Evolutionary conservation across 345 rosid genomes (phyloP), one percentile per base, ranked within the genome.

Genomic region (Viola odorata): DNA sequence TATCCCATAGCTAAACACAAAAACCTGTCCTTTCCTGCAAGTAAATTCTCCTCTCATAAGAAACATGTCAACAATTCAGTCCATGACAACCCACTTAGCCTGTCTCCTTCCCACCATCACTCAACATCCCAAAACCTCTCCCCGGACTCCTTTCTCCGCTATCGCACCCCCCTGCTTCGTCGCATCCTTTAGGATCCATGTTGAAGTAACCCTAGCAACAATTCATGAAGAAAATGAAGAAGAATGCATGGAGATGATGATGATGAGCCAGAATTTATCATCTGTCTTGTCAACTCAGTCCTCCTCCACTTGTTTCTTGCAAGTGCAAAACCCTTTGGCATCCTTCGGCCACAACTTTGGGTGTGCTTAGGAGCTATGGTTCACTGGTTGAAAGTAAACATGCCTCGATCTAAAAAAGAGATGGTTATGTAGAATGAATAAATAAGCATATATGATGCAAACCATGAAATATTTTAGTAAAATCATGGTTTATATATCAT

Each of bases 61-160:
- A 23, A 36, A 8, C 58, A 65, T 71, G 75, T 65, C 56, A 14
- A 40, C 5, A 53, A 12, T 1, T 38, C 5, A 15, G 23, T n/a
- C 51, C 14, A 0, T 58, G 10, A 40, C n/a, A 16, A n/a, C 64
- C 14, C 10, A 17, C 15, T 15, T 50, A 44, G 4, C 50, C 12
- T n/a, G 6, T 3, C 12, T 45, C 66, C 60, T 45, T 3, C 50
- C 12, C 6, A 41, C 9, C 45, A 41, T 5, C 6, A 41, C 45
- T 41, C 45, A 41, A 45, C 50, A 45, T n/a, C 50, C 8, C 6
- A 32, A 38, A 14, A 10, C 53, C 58, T 44, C 74, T 4, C 39
- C 5, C 17, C 62, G 52, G 47, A 64, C 76, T 11, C 81, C 74
- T 9, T 74, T 71, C 71, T 68, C 78, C 4, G 76, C 81, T 1